Base-by-base conservation (phyloP, 305 asterid species). In the Stenogyne calaminthoides region DNA sequence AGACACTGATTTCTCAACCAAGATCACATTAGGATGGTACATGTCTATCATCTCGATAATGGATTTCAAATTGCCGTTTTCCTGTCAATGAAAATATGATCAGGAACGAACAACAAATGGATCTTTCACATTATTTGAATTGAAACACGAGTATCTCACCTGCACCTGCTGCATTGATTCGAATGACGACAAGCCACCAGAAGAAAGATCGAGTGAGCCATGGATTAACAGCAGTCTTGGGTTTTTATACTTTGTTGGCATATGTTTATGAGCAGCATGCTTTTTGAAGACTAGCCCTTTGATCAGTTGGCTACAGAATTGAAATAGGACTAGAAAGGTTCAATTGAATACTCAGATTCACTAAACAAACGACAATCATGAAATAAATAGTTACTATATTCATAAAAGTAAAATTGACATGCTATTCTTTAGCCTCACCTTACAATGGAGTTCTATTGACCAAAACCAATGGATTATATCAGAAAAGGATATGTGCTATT, bases 241-340 rank as follows among this genome's bases (percentile, higher is more conserved):
- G 75, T 82, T 89, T 76, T 84, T 82, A 82, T 83, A 89, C 87
- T 85, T 83, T 19, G 95, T 86, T n/a, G 92, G 94, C 99, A 95
- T 95, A 81, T 86, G 99, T 74, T 95, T 95, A 87, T 90, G 99
- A 36, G 98, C 91, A 75, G 96, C 98, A 75, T 91, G 96, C 82
- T 90, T 95, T 72, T 95, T 95, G 86, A 95, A 95, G 80, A 95
- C 98, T 69, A 93, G 68, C 51, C 99, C 99, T 76, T 87, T 92
- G 70, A 95, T 78, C 56, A 95, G 67, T 83, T 75, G 91, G 79
- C 99, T 95, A 76, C 80, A 89, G 29, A 72, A 34, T 29, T n/a
- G 7, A 64, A 36, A 54, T 36, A 67, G 39, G 70, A 72, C 29
- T 11, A 14, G 36, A 32, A 32, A 71, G 25, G 64, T 36, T 68